Conservation (phyloP, 768 basidiomycete genomes). For the Aureoboletus auriporus region DNA sequence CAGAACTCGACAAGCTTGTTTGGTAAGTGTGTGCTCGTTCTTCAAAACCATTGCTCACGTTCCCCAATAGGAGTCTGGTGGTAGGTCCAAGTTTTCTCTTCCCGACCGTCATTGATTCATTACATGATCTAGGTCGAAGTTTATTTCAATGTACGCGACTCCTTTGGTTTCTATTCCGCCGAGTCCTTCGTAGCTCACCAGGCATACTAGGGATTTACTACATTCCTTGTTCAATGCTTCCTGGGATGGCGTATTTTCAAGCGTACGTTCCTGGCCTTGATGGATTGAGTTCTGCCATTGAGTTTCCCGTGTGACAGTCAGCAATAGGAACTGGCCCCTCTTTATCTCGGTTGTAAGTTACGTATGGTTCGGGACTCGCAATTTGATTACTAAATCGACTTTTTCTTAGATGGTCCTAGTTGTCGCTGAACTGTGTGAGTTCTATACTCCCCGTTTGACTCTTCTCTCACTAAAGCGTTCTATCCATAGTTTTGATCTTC, state of each 20-base stretch:
- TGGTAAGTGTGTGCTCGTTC: constrained; percentile 33
- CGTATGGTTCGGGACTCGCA: not conserved
- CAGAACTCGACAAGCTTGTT: constrained; percentile 31
- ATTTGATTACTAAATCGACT: not conserved
- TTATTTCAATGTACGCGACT: constrained; percentile 40
- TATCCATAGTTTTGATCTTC: constrained; percentile 25
- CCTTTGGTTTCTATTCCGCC: not conserved
- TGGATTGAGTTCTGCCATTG: not conserved
- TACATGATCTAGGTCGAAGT: constrained; percentile 38
- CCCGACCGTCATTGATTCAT: constrained; percentile 3
- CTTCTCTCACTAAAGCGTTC: not conserved
- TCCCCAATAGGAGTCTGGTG: constrained; percentile 14
- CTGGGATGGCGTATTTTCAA: constrained; percentile 47
- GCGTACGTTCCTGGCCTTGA: constrained; percentile 28
- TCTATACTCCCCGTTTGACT: not conserved
- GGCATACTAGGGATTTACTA: constrained; percentile 34
- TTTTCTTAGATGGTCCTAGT: constrained; percentile 27
- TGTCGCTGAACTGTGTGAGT: constrained; percentile 36
- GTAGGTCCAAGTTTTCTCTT: constrained; percentile 10
- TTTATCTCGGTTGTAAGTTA: constrained; percentile 28
- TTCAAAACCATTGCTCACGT: not conserved
- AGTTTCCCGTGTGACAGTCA: constrained; percentile 33
- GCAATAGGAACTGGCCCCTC: constrained; percentile 40
- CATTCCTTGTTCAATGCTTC: constrained; percentile 52
- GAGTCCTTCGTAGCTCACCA: not conserved